Evolutionary conservation across 179 eudicot genomes (phyloP).

Genomic region (Spinacia oleracea): DNA sequence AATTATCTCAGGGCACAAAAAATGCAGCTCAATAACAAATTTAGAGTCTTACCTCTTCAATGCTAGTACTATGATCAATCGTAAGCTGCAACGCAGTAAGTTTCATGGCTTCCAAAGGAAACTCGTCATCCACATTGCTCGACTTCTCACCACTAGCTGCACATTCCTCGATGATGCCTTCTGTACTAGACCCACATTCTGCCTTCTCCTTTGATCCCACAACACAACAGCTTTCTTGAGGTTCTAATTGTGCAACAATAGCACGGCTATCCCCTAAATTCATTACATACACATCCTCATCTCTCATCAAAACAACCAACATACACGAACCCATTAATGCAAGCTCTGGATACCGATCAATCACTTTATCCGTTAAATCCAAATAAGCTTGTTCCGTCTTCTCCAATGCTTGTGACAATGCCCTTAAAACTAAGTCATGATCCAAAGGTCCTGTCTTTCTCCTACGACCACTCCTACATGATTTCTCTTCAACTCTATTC

Average conservation of each 20-base stretch:
- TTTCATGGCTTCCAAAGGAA: conserved; percentile 40
- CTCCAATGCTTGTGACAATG: conserved; percentile 76
- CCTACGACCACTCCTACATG: conserved; percentile 43
- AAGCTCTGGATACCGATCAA: conserved; percentile 92
- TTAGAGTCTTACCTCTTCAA: conserved; percentile 70
- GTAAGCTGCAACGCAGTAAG: conserved; percentile 88
- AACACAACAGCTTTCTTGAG: conserved; percentile 41
- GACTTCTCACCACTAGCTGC: conserved; percentile 35
- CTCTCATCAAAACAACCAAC: conserved; percentile 85
- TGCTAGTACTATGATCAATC: conserved; percentile 90
- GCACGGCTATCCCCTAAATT: conserved; percentile 98
- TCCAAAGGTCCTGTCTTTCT: conserved; percentile 73
- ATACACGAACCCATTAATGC: conserved; percentile 98
- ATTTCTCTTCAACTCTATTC: conserved; percentile 48
- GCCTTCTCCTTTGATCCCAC: conserved; percentile 32
- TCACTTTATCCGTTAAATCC: conserved; percentile 89
- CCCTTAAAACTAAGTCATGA: conserved; percentile 73
- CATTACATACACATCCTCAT: conserved; percentile 98
- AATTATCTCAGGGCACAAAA: not conserved
- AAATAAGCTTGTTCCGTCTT: conserved; percentile 73
- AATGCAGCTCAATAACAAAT: not conserved
- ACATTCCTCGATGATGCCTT: conserved; percentile 75
- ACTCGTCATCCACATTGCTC: conserved; percentile 37
- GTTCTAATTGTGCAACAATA: conserved; percentile 75
- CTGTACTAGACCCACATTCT: conserved; percentile 41